A percentile compares a stretch with the other conserved stretches of the same genome.
phyloP scores from a whole-genome alignment of 2,329 filamentous ascomycete genomes.

The Fusarium sp. region DNA sequence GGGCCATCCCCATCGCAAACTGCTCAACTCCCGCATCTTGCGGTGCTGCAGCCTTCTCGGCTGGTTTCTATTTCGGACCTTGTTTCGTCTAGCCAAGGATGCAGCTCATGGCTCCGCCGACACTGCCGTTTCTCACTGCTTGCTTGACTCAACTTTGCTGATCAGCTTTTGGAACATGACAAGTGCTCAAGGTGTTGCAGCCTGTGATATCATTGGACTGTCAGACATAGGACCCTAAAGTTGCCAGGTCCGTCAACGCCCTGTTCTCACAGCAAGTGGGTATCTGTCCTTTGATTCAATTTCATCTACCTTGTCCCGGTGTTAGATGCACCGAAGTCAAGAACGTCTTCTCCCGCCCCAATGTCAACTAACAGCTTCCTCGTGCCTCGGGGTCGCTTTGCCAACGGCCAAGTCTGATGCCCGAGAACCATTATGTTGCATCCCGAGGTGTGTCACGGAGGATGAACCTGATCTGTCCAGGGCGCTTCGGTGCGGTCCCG shows the following conservation, averaged over 20 bases:
- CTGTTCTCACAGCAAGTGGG: not conserved
- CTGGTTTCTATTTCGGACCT: slow-evolving; percentile 14
- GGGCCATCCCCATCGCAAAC: slow-evolving; percentile 9
- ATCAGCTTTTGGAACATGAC: not conserved
- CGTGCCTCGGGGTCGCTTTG: not conserved
- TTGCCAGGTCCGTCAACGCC: not conserved
- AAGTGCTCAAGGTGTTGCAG: not conserved
- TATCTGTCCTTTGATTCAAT: not conserved
- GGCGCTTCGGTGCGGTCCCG: slow-evolving; percentile 2
- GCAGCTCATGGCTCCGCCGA: slow-evolving; percentile 4
- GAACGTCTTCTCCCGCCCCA: not conserved
- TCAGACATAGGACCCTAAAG: not conserved
- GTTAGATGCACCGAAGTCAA: not conserved
- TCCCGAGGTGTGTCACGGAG: not conserved
- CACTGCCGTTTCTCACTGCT: not conserved
- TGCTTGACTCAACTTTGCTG: not conserved
- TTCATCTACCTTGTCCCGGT: not conserved
- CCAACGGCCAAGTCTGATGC: not conserved
- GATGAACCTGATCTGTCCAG: not conserved
- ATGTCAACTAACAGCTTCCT: not conserved
- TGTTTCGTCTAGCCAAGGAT: slow-evolving; percentile 13
- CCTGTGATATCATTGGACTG: slow-evolving; percentile 3
- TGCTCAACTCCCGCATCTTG: slow-evolving; percentile 2
- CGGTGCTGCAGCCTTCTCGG: slow-evolving; percentile 20
- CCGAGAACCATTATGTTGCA: not conserved